Conservation (phyloP, 225 moss, liverwort and hornwort species). For the Pleurozium schreberi region DNA sequence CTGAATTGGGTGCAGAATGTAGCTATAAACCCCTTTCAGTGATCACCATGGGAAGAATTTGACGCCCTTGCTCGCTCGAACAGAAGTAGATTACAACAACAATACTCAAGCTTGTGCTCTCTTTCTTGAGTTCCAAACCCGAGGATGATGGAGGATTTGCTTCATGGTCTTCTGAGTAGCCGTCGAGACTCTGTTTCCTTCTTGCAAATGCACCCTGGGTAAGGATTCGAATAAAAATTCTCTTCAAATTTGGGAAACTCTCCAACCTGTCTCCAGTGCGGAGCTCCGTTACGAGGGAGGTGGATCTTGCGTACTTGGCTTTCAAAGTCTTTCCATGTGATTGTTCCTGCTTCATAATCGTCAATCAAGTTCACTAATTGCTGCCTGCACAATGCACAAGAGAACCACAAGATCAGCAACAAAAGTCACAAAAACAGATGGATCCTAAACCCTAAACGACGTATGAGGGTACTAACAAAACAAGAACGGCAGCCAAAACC, state of each 20-base stretch:
- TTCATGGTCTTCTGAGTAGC: constrained; percentile 14
- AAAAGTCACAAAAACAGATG: neutral
- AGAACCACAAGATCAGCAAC: neutral
- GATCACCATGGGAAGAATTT: neutral
- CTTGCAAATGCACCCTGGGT: constrained; percentile 65
- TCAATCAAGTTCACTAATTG: constrained; percentile 50
- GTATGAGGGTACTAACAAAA: neutral
- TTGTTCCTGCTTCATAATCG: constrained; percentile 18
- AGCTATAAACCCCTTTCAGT: constrained; percentile 23
- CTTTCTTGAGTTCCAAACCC: neutral
- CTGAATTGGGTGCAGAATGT: neutral
- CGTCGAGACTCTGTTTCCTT: constrained; percentile 16
- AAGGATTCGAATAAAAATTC: constrained; percentile 70
- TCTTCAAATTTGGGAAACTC: constrained; percentile 51
- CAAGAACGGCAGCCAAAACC: neutral
- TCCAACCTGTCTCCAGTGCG: constrained; percentile 27
- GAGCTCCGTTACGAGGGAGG: constrained; percentile 31
- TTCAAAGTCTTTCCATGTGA: constrained; percentile 37
- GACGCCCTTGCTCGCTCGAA: neutral
- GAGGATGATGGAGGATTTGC: neutral
- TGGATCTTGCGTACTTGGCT: constrained; percentile 40
- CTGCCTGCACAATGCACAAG: constrained; percentile 14
- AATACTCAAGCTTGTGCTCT: neutral
- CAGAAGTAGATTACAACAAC: constrained; percentile 8
- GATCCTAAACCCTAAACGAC: neutral